Base-by-base conservation (phyloP, 805 yeast species). In the Zygosaccharomyces pseudorouxii region DNA sequence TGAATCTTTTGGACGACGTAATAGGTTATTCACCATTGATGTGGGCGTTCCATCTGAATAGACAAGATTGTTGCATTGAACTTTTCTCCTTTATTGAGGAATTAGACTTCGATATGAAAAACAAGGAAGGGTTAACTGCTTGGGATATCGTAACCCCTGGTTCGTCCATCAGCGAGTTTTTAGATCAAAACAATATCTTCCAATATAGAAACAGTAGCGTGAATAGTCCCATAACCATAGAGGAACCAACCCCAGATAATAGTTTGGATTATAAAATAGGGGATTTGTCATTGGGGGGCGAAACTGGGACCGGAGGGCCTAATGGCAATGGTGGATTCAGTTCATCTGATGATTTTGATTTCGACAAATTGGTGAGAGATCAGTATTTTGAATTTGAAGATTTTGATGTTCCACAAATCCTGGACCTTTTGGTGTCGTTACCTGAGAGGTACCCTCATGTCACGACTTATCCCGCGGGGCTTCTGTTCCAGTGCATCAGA, bases 41-140 rank as follows among this genome's bases (percentile, higher is more conserved):
- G 93, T 88, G 96, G 96, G 90, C 95, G 0, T 79, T 87, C 3
- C 77, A 81, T 55, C 73, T 82, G 55, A 77, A 80, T 46, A 78
- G 79, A 46, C 64, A 76, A 50, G 73, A 75, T 10, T 73, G 84
- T 39, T 81, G 79, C 12, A 76, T 78, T 41, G 67, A 75, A 47
- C 68, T 88, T 50, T 65, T 89, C 46, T 78, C 79, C 38, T 73
- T 74, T 49, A 85, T 83, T 31, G 92, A 90, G 0, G 84, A 82
- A 51, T 63, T 73, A 7, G 56, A 67, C 12, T 67, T 76, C 41
- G 71, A 74, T 45, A 75, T 76, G 8, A 53, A 68, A 6, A 67
- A 71, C 8, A 50, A 44, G 9, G 57, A 55, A 5, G 64, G 60
- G 2, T 41, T 52, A 16, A 51, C 57, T 11, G 90, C 89, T 1